Conservation (phyloP, 345 rosid species). For the Brassica incana region DNA sequence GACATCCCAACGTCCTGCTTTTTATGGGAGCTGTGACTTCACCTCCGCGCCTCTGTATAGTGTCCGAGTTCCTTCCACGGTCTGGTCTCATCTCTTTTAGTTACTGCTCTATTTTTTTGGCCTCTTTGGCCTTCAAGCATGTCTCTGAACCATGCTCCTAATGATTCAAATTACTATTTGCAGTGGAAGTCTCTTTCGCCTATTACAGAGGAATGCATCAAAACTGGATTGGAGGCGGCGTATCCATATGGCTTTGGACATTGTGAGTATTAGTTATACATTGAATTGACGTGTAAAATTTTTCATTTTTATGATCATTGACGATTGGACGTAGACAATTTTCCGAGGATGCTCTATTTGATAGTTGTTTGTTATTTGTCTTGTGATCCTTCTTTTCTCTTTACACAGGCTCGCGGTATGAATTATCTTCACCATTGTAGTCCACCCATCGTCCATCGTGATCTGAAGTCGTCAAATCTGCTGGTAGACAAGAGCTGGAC, state of each 20-base stretch:
- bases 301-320: background rate
- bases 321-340: background rate
- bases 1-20: conserved; percentile 92
- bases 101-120: conserved; percentile 15
- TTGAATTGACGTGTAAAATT: background rate
- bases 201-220: conserved; percentile 69
- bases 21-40: conserved; percentile 99
- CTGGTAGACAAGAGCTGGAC: conserved; percentile 93
- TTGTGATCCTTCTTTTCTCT: conserved; percentile 18
- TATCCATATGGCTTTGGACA: conserved; percentile 80
- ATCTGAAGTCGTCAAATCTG: conserved; percentile 97
- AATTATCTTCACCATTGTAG: conserved; percentile 91
- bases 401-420: conserved; percentile 88
- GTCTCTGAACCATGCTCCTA: conserved; percentile 19
- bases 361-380: conserved; percentile 16
- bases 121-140: conserved; percentile 4
- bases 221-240: conserved; percentile 95
- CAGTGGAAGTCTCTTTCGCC: conserved; percentile 95
- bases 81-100: conserved; percentile 36
- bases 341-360: conserved; percentile 5
- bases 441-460: conserved; percentile 96
- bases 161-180: conserved; percentile 19
- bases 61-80: conserved; percentile 99
- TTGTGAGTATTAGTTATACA: conserved; percentile 54
- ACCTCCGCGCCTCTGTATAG: conserved; percentile 88